These are phyloP conservation scores for Escallonia herrerae DNA, from an alignment of 129 eudicot genomes.

Conservation along the genomic window DNA sequence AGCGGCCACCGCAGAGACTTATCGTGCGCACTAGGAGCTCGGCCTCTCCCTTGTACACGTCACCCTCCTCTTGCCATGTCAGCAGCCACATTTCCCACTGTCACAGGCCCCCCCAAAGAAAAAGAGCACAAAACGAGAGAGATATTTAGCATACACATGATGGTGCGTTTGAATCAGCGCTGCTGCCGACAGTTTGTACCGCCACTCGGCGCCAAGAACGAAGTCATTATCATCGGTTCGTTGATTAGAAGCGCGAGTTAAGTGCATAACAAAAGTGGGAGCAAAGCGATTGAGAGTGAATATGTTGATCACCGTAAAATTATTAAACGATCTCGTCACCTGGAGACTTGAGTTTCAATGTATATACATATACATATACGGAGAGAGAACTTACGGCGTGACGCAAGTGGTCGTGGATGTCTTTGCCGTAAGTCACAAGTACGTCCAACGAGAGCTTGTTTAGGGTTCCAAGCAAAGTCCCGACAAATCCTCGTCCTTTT, in stretches of 20 bases:
- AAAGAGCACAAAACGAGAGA: neutral
- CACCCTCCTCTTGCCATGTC: constrained; percentile 51
- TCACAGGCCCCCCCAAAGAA: neutral
- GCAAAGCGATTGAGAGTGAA: too few species aligned
- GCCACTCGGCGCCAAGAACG: neutral
- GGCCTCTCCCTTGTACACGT: constrained; percentile 43
- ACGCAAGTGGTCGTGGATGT: constrained; percentile 5
- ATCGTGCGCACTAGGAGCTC: constrained; percentile 49
- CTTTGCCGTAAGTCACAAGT: constrained; percentile 1
- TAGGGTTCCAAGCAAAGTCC: constrained; percentile 8
- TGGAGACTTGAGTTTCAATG: too few species aligned
- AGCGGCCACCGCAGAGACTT: constrained; percentile 32
- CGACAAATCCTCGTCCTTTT: constrained; percentile 6
- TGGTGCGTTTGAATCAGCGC: neutral
- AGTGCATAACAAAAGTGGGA: too few species aligned
- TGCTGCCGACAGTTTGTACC: neutral
- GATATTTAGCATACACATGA: neutral
- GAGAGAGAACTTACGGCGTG: constrained; percentile 22
- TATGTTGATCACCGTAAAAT: too few species aligned
- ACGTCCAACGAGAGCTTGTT: constrained; percentile 11
- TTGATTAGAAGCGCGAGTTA: too few species aligned
- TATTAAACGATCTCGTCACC: too few species aligned
- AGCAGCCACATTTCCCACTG: constrained; percentile 76
- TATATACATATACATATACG: too few species aligned
- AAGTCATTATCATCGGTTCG: too few species aligned